Conservation (phyloP, 2,329 filamentous ascomycete species). For the Corniculantispora saksenae region DNA sequence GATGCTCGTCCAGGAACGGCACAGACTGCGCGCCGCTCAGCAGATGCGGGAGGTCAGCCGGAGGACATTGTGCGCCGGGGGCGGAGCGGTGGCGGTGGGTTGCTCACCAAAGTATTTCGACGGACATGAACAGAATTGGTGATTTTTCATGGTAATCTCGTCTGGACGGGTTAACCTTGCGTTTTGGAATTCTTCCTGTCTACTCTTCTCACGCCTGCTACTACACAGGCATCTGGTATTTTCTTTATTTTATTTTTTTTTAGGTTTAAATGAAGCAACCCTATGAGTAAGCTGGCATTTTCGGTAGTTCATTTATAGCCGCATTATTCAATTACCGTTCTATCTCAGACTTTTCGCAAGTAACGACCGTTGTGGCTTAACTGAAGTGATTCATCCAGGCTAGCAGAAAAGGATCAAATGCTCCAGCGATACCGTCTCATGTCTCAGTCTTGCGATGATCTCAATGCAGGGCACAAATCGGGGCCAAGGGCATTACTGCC, state of each 20-base stretch:
- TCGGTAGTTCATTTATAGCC: background rate
- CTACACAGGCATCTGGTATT: background rate
- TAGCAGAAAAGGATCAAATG: background rate
- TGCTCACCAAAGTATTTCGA: constrained; percentile 40
- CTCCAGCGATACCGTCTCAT: background rate
- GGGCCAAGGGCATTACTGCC: background rate
- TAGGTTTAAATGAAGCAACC: background rate
- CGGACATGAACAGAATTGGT: constrained; percentile 17
- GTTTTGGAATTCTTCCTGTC: background rate
- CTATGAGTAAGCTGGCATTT: background rate
- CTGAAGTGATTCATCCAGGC: background rate
- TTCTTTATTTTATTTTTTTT: background rate
- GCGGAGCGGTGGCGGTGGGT: constrained; percentile 31
- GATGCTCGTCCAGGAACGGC: constrained; percentile 24
- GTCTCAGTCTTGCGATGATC: background rate
- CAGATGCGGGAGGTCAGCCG: constrained; percentile 24
- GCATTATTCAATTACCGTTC: background rate
- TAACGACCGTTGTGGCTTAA: background rate
- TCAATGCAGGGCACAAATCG: background rate
- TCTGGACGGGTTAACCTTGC: too few relatives aligned
- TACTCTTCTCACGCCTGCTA: background rate
- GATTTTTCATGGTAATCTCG: too few relatives aligned
- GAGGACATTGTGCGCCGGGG: constrained; percentile 22
- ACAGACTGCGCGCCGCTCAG: constrained; percentile 20
- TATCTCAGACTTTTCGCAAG: too few relatives aligned